Evolutionary conservation across 2,329 filamentous ascomycete genomes (phyloP), one percentile per base, ranked within the genome.

Genomic region (Aspergillus pseudotamarii): DNA sequence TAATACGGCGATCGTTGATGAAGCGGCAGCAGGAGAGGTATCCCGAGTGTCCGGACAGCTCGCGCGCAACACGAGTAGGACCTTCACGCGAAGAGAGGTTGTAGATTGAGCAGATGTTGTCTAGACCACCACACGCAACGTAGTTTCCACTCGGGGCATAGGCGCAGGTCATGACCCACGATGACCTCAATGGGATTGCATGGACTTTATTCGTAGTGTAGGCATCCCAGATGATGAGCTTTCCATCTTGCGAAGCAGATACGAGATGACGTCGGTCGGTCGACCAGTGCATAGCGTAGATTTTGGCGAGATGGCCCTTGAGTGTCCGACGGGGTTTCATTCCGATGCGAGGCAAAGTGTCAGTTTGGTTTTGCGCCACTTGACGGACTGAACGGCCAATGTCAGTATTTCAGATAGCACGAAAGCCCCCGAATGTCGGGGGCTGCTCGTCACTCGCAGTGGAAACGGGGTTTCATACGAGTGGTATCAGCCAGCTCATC

Each of bases 201-300:
- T 99, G 95, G 66, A 99, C 95, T 81, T 99, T 99, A 86, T 99
- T 98, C 67, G 95, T 98, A 69, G 94, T 98, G 84, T 99, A 99
- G 64, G 95, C 95, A 80, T 99, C 95, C 95, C 95, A 99, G 78
- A 99, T 98, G 81, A 99, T 99, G 71, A 99, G 89, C 85, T 99
- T 99, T 79, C 95, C 95, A 76, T 99, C 95, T 82, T 99, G 95
- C 72, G 95, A 99, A 68, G 95, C 95, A 14, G 95, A 98, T 58
- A 99, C 95, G 65, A 98, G 88, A 81, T 98, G 95, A 80, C 95
- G 90, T 76, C 95, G 89, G 82, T 99, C 95, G 68, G 95, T 99
- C 38, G 95, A 98, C 95, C 95, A 99, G 85, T 99, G 95, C 95
- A 99, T 99, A 74, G 95, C 95, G 81, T 99, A 99, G 75, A 99